Evolutionary conservation across 257 asterid genomes (phyloP), one percentile per base, ranked within the genome.

Genomic region (Capsicum baccatum): DNA sequence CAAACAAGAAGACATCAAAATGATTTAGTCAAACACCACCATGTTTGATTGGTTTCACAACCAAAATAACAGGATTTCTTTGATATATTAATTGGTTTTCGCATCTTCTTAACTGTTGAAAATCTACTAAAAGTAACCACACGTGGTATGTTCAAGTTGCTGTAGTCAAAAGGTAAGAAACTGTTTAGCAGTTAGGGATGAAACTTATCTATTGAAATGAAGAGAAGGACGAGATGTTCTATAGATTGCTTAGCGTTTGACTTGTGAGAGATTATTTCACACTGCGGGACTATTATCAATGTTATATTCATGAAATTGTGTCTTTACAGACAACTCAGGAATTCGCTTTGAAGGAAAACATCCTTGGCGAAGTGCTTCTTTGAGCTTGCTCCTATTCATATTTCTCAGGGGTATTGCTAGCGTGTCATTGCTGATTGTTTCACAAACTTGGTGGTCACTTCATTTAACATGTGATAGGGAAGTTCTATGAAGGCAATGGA

Each of bases 231-330:
- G 35, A 70, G 56, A 42, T 17, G 16, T 44, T 70, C 56, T 17
- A 11, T 73, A 73, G 39, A 44, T 71, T 71, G 37, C 26, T 47
- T n/a, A n/a, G 79, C 39, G n/a, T 71, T 71, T 71, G 79, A 71
- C 80, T 26, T 70, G 26, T 47, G 58, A 44, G 26, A 71, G 57
- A 44, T 71, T 44, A 42, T 70, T 13, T 42, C 56, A 70, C 9
- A 2, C 56, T 9, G 54, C 19, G 59, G n/a, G 59, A 48, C 10
- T 19, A 73, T 73, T 48, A 17, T 47, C 9, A 9, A 17, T 47
- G 42, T 73, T 73, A 73, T 73, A 73, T 47, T 73, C 42, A 19
- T 47, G 42, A 10, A 70, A 17, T 73, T 3, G 3, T 8, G n/a
- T 48, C 59, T 10, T 48, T 73, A 47, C 59, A n/a, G 48, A 39